Conservation (phyloP, 2,329 filamentous ascomycete species). For the Fusarium concolor region DNA sequence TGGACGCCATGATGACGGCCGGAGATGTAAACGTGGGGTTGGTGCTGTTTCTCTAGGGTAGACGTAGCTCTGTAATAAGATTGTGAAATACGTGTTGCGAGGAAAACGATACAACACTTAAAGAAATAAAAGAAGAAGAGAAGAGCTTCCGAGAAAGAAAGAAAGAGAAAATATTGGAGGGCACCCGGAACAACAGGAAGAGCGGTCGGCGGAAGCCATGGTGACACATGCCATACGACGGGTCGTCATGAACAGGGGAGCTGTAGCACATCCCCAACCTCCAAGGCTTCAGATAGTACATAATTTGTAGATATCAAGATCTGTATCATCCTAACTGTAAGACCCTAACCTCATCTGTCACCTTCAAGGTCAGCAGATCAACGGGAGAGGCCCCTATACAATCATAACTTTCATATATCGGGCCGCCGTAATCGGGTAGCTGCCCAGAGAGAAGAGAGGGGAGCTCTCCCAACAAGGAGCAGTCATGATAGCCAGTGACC, state of each 20-base stretch:
- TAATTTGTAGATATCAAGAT: constrained; percentile 38
- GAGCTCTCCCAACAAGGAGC: constrained; percentile 39
- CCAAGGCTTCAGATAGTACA: constrained; percentile 34
- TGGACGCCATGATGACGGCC: constrained; percentile 41
- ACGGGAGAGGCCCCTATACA: constrained; percentile 30
- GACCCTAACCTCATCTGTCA: constrained; percentile 33
- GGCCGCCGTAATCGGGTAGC: constrained; percentile 32
- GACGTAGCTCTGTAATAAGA: neutral
- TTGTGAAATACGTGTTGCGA: neutral
- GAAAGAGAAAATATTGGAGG: constrained; percentile 14
- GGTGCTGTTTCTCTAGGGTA: constrained; percentile 29
- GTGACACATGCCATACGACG: constrained; percentile 28
- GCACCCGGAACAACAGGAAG: constrained; percentile 34
- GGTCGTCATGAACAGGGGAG: constrained; percentile 34
- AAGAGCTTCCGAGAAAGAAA: constrained; percentile 2
- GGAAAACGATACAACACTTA: neutral
- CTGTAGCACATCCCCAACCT: constrained; percentile 20
- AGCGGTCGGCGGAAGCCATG: constrained; percentile 35
- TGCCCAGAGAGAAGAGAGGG: constrained; percentile 22
- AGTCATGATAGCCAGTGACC: constrained; percentile 38
- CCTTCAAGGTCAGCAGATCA: constrained; percentile 34
- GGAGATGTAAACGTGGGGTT: constrained; percentile 4
- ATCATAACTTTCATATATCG: constrained; percentile 39
- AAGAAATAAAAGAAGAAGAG: constrained; percentile 1
- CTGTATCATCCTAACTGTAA: constrained; percentile 3